These are phyloP conservation scores for Rubroshorea leprosula DNA, from an alignment of 345 rosid genomes.

Conservation along the genomic window DNA sequence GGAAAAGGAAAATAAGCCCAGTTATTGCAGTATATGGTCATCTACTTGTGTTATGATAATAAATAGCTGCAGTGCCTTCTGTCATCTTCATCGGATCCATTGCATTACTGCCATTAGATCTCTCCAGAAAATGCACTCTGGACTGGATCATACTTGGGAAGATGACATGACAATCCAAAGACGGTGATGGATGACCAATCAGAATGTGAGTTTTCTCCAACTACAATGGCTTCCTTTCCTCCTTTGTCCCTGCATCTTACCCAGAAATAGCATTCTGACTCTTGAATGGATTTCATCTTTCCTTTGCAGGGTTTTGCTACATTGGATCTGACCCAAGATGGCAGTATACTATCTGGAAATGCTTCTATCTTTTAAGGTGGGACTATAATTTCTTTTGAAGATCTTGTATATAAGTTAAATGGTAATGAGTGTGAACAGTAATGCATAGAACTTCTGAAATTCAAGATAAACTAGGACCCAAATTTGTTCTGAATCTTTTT, in stretches of 20 bases:
- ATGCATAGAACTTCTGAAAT: constrained; percentile 13
- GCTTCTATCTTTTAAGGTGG: constrained; percentile 14
- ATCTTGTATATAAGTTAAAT: constrained; percentile 18
- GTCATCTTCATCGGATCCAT: constrained; percentile 15
- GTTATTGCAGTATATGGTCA: constrained; percentile 18
- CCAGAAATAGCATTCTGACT: not conserved
- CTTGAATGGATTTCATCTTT: constrained; percentile 4
- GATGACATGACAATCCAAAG: constrained; percentile 6
- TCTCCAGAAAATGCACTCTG: constrained; percentile 8
- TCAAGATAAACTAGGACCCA: constrained; percentile 17
- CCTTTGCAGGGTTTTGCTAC: constrained; percentile 20
- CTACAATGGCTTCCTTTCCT: no score
- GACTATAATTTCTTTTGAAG: constrained; percentile 1
- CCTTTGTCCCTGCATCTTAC: not conserved
- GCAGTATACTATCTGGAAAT: constrained; percentile 13
- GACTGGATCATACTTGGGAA: constrained; percentile 15
- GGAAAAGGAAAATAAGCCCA: constrained; percentile 16
- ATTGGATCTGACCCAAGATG: constrained; percentile 14
- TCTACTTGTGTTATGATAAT: constrained; percentile 29
- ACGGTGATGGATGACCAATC: constrained; percentile 14
- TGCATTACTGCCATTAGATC: constrained; percentile 16
- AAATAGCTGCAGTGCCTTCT: constrained; percentile 21
- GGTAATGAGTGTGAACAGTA: constrained; percentile 7
- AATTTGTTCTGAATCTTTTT: constrained; percentile 11
- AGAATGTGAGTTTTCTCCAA: constrained; percentile 23